Evolutionary conservation across 1,284 basidiomycete genomes (phyloP).

Genomic region (Malassezia arunalokei): DNA sequence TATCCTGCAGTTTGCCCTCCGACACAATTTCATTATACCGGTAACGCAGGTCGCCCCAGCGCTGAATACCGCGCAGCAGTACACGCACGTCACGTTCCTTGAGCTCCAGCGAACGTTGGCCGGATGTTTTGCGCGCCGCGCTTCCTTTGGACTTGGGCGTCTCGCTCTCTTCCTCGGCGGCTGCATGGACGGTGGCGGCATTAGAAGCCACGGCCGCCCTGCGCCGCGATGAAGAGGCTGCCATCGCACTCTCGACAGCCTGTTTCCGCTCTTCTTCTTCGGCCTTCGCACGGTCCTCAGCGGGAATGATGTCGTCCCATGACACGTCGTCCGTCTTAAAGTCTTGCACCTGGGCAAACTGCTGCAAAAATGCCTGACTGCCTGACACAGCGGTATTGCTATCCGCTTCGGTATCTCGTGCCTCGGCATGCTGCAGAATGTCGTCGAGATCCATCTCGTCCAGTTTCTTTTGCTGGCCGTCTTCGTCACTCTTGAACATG

Average conservation of each 20-base stretch:
- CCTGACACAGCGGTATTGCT: constrained; percentile 67
- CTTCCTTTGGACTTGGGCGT: constrained; percentile 30
- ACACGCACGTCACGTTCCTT: constrained; percentile 95
- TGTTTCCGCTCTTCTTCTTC: constrained; percentile 51
- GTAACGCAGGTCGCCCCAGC: constrained; percentile 92
- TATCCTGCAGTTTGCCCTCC: constrained; percentile 84
- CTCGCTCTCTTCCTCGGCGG: constrained; percentile 57
- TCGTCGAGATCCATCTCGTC: constrained; percentile 99
- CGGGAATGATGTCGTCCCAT: constrained; percentile 98
- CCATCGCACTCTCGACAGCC: constrained; percentile 56
- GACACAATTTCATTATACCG: constrained; percentile 84
- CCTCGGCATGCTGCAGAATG: constrained; percentile 89
- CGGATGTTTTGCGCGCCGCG: constrained; percentile 55
- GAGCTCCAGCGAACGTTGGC: constrained; percentile 85
- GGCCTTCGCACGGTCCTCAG: constrained; percentile 74
- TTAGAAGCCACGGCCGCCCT: constrained; percentile 12
- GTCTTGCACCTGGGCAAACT: constrained; percentile 90
- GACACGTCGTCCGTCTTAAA: constrained; percentile 85
- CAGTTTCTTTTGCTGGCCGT: constrained; percentile 82
- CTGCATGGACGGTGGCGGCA: constrained; percentile 1
- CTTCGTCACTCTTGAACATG: constrained; percentile 97
- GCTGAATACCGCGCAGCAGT: constrained; percentile 83
- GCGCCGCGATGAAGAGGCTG: constrained; percentile 51
- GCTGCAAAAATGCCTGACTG: constrained; percentile 88
- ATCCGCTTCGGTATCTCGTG: constrained; percentile 76